Base-by-base conservation (phyloP, 1,139 yeast species). In the Sugiyamaella xylanicola region DNA sequence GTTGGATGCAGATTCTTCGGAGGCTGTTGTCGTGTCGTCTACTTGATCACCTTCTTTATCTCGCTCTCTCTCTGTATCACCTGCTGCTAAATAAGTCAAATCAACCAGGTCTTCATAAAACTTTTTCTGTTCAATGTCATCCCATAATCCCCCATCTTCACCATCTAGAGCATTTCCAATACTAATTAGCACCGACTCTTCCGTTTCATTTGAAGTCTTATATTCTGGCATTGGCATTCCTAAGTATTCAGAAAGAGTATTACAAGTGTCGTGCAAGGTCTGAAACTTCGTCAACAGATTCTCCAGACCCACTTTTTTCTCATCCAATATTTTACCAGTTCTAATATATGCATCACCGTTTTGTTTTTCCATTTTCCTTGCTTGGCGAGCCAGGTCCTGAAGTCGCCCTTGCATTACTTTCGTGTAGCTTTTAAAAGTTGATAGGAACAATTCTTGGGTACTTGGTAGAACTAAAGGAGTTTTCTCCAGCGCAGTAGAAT, bases 321-420 rank as follows among this genome's bases (percentile, higher is more conserved):
- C 85, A 39, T 85, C 89, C 25, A 81, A 69, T 3, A 81, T 68
- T 60, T 79, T 80, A 27, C 96, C 96, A 1, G 87, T 82, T 63
- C 87, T 77, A 53, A 87, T 79, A 50, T 86, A 82, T 1, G 85
- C 81, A 54, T 77, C 79, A 54, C 77, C 77, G 59, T 80, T 82
- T 43, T 75, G 74, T 20, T 71, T 67, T 15, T 72, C 73, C 25
- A 77, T 65, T 21, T 72, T 72, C 20, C 68, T 65, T 1, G 80
- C 68, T 17, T 68, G 65, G 27, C 68, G 66, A 53, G 79, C 76
- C 32, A 78, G 62, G 1, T 68, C 68, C 4, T 68, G 65, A 0
- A 83, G 65, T 20, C 72, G 68, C 2, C 72, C 66, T 29, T 78
- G 72, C 2, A 82, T 75, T 0, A 78, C 78, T 17, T 75, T 74